Evolutionary conservation across 768 basidiomycete genomes (phyloP).

Genomic region (Solioccasus polychromus): DNA sequence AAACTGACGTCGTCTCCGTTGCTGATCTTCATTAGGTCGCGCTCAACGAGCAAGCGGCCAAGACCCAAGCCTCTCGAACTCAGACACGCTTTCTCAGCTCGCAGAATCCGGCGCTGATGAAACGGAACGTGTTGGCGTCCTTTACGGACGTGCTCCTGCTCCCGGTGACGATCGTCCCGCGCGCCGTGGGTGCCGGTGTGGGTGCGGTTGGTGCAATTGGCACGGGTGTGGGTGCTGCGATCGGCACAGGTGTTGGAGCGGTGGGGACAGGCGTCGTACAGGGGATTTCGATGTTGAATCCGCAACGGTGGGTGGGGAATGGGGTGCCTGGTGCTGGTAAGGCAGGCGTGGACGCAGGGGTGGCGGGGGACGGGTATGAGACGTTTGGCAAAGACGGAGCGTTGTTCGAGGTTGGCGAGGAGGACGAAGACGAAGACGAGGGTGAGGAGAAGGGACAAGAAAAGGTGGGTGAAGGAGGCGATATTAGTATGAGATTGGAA

Average conservation of each 20-base stretch:
- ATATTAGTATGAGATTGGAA: background rate
- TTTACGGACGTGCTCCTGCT: slow-evolving; percentile 88
- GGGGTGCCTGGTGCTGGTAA: slow-evolving; percentile 6
- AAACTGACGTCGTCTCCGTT: background rate
- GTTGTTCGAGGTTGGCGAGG: slow-evolving; percentile 51
- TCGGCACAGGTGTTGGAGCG: slow-evolving; percentile 55
- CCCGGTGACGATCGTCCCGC: slow-evolving; percentile 95
- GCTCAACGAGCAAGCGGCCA: slow-evolving; percentile 1
- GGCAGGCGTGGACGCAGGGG: background rate
- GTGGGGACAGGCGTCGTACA: slow-evolving; percentile 72
- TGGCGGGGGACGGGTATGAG: slow-evolving; percentile 18
- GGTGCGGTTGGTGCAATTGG: slow-evolving; percentile 66
- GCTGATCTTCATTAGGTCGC: slow-evolving; percentile 2
- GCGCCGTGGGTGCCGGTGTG: slow-evolving; percentile 70
- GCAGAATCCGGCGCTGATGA: slow-evolving; percentile 86
- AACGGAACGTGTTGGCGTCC: slow-evolving; percentile 88
- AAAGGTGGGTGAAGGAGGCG: slow-evolving; percentile 17
- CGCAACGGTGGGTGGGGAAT: slow-evolving; percentile 74
- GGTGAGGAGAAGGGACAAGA: slow-evolving; percentile 4
- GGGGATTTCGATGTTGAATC: slow-evolving; percentile 88
- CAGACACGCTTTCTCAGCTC: slow-evolving; percentile 72
- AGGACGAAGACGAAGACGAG: slow-evolving; percentile 35
- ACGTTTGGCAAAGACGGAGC: slow-evolving; percentile 32
- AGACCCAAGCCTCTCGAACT: slow-evolving; percentile 1
- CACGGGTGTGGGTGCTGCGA: slow-evolving; percentile 58